Conservation (phyloP, 352 stramenopile species). For the Phytophthora cactorum region DNA sequence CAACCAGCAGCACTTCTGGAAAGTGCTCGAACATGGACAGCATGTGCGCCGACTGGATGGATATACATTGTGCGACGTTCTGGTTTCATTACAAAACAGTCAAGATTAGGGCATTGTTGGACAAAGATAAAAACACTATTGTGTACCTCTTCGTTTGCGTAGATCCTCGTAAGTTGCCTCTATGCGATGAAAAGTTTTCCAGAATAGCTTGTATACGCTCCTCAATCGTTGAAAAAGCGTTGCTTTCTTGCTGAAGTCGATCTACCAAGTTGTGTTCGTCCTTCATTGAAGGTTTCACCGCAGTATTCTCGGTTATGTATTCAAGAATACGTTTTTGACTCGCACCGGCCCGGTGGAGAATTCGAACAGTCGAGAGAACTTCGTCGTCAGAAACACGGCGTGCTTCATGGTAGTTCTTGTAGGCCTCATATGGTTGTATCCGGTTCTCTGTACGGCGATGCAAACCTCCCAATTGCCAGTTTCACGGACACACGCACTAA, state of each 20-base stretch:
- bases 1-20: constrained; percentile 19
- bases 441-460: constrained; percentile 1
- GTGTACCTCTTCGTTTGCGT: constrained; percentile 10
- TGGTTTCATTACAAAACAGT: background rate
- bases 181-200: constrained; percentile 7
- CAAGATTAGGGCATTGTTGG: background rate
- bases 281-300: constrained; percentile 7
- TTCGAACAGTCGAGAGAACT: constrained; percentile 1
- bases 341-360: background rate
- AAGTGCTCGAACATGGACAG: constrained; percentile 14
- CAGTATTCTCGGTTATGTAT: constrained; percentile 10
- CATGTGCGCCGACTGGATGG: constrained; percentile 10
- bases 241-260: constrained; percentile 1
- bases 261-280: constrained; percentile 12
- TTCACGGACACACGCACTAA: constrained; percentile 4
- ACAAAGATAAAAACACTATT: background rate
- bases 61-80: constrained; percentile 9
- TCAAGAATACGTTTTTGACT: constrained; percentile 16
- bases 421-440: constrained; percentile 8
- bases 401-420: constrained; percentile 8
- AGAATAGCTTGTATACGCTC: constrained; percentile 10
- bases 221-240: constrained; percentile 11
- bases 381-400: constrained; percentile 2
- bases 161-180: background rate
- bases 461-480: constrained; percentile 6